Evolutionary conservation across 129 eudicot genomes (phyloP).

Genomic region (Scalesia atractyloides): DNA sequence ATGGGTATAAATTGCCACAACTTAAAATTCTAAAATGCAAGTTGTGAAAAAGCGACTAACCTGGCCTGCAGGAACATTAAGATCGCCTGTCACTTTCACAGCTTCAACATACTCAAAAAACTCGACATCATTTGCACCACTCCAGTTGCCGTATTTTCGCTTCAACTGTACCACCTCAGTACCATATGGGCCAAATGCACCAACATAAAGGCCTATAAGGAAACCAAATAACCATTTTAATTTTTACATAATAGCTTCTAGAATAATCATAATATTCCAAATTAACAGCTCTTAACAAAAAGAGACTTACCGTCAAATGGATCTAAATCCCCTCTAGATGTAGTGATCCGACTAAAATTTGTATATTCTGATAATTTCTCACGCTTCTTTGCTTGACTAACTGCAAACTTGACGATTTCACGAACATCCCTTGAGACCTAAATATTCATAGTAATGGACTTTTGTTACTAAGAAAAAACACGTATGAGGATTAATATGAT

Average conservation of each 20-base stretch:
- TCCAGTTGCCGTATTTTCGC: conserved; percentile 98
- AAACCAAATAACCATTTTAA: conserved; percentile 7
- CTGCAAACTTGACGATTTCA: conserved; percentile 88
- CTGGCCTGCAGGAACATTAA: conserved; percentile 99
- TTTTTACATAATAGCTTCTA: neutral
- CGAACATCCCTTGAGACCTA: conserved; percentile 83
- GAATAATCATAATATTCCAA: conserved; percentile 4
- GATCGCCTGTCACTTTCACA: conserved; percentile 94
- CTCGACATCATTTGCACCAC: conserved; percentile 53
- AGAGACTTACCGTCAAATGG: conserved; percentile 78
- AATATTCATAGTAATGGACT: conserved; percentile 4
- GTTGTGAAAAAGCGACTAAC: conserved; percentile 38
- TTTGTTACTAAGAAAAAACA: neutral
- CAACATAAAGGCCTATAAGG: conserved; percentile 78
- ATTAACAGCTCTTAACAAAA: conserved; percentile 23
- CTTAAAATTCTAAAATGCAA: neutral
- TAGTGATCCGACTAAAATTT: conserved; percentile 73
- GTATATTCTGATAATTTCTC: conserved; percentile 76
- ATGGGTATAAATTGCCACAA: neutral
- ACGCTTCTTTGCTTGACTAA: conserved; percentile 83
- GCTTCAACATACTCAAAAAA: conserved; percentile 99
- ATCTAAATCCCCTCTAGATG: conserved; percentile 75
- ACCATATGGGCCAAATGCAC: conserved; percentile 98
- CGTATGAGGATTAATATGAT: neutral
- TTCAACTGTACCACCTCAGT: conserved; percentile 91